These are phyloP conservation scores for Mortierella sp. DNA, from an alignment of 371 early-diverging fungal species.

Conservation along the genomic window DNA sequence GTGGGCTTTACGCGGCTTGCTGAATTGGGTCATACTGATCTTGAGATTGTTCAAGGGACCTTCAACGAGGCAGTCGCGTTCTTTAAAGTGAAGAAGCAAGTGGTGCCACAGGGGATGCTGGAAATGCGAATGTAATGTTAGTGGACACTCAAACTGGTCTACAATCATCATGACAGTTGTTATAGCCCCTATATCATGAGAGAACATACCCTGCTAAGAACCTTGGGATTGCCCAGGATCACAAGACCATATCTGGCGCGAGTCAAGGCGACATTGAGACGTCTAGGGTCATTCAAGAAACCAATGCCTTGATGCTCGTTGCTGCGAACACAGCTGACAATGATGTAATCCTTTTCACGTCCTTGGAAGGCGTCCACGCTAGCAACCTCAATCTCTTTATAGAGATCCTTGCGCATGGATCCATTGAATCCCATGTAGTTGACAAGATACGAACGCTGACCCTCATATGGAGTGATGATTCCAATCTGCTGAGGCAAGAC, in stretches of 20 bases:
- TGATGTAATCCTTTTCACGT: slow-evolving; percentile 99
- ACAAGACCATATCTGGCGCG: slow-evolving; percentile 96
- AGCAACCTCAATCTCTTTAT: slow-evolving; percentile 97
- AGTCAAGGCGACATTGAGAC: slow-evolving; percentile 98
- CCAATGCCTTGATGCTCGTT: slow-evolving; percentile 99
- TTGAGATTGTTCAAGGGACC: slow-evolving; percentile 93
- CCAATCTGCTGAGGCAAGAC: slow-evolving; percentile 95
- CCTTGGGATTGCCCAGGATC: slow-evolving; percentile 97
- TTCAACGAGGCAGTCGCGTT: slow-evolving; percentile 91
- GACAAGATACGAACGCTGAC: slow-evolving; percentile 95
- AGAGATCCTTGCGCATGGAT: slow-evolving; percentile 87
- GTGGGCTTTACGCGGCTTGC: slow-evolving; percentile 75
- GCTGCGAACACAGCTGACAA: slow-evolving; percentile 96
- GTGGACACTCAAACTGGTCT: too few relatives aligned
- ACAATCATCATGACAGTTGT: too few relatives aligned
- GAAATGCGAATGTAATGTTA: too few relatives aligned
- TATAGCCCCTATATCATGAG: too few relatives aligned
- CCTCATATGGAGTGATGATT: slow-evolving; percentile 99
- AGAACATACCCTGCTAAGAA: slow-evolving; percentile 77
- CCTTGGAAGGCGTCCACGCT: slow-evolving; percentile 99
- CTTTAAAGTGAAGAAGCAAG: slow-evolving; percentile 93
- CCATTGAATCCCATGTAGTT: slow-evolving; percentile 95
- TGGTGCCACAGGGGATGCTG: slow-evolving; percentile 96
- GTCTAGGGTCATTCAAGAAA: slow-evolving; percentile 96
- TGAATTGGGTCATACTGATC: slow-evolving; percentile 85